Percentiles rank a stretch among this genome's conserved stretches.
Conservation (phyloP, 2,329 filamentous ascomycete species). For the Botrytis sinoallii region DNA sequence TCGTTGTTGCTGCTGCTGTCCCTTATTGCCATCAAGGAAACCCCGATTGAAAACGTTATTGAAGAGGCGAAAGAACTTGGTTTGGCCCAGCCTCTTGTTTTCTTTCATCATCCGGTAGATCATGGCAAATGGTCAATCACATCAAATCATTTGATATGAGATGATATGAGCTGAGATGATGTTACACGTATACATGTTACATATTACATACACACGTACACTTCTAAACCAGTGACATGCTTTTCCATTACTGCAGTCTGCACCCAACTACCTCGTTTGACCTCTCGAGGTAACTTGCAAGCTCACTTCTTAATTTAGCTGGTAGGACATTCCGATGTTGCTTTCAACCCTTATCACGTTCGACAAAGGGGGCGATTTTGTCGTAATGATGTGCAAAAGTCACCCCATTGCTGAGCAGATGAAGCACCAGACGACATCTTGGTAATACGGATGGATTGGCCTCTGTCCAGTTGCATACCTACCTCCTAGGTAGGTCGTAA, state of each 20-base stretch:
- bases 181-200: not conserved
- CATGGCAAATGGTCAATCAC: not conserved
- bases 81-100: slow-evolving; percentile 5
- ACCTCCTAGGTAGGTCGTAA: not conserved
- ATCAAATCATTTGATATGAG: not conserved
- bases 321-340: slow-evolving; percentile 3
- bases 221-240: not conserved
- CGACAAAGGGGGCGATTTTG: not conserved
- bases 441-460: not conserved
- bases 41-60: not conserved
- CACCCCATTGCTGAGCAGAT: not conserved
- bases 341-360: not conserved
- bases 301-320: not conserved
- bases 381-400: not conserved
- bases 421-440: slow-evolving; percentile 7
- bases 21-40: not conserved
- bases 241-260: not conserved
- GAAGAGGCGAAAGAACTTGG: slow-evolving; percentile 4
- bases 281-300: not conserved
- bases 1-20: not conserved
- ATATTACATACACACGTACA: not conserved
- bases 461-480: not conserved
- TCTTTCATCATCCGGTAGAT: not conserved
- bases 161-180: not conserved
- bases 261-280: not conserved